Evolutionary conservation across 345 rosid genomes (phyloP).

Genomic region (Eucalyptus decipiens): DNA sequence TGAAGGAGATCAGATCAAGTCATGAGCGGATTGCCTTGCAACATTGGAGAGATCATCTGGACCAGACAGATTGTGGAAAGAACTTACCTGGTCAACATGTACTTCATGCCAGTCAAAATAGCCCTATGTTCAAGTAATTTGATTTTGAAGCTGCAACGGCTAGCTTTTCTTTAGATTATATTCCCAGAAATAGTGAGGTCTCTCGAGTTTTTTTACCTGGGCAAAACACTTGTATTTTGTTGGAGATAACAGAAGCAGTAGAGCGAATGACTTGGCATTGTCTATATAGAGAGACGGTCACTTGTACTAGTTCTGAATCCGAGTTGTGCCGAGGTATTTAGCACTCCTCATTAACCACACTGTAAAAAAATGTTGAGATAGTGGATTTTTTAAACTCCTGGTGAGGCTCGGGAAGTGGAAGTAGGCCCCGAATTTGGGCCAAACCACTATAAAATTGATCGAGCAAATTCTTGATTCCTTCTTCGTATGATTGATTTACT

Average conservation of each 20-base stretch:
- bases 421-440: not conserved
- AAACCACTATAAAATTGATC: not conserved
- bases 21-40: not conserved
- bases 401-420: not conserved
- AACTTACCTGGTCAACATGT: not conserved
- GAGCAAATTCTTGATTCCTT: not conserved
- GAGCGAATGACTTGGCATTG: not conserved
- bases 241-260: not conserved
- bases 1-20: not conserved
- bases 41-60: not conserved
- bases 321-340: not conserved
- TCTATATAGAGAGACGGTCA: not conserved
- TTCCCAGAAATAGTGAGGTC: not conserved
- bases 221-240: not conserved
- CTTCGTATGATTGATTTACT: not conserved
- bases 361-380: not conserved
- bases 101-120: not conserved
- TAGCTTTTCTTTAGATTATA: not conserved
- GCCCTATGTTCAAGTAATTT: not conserved
- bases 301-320: not conserved
- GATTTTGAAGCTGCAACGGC: not conserved
- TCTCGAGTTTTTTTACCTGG: not conserved
- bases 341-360: not conserved
- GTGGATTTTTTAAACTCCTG: not conserved
- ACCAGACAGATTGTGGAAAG: not conserved